Evolutionary conservation across 345 rosid species (phyloP).

Genomic region (Jatropha curcas): DNA sequence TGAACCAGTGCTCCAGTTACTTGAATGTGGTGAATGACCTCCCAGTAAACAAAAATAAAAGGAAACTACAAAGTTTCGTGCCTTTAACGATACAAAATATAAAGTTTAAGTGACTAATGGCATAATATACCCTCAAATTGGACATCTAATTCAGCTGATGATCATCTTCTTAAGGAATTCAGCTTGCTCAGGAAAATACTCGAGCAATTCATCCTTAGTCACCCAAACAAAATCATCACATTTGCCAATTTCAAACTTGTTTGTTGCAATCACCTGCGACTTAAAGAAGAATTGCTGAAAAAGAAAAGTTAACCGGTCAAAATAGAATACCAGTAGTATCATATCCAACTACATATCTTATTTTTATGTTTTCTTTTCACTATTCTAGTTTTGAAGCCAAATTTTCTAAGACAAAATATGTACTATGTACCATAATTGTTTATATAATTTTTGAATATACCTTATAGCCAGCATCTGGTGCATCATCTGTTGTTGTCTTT

Average conservation of each 20-base stretch:
- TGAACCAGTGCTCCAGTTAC: too few relatives aligned
- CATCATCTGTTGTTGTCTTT: constrained; percentile 40
- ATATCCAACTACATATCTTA: not conserved
- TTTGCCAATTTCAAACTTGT: constrained; percentile 60
- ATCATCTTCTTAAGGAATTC: constrained; percentile 80
- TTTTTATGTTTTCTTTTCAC: not conserved
- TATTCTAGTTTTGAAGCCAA: not conserved
- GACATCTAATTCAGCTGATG: constrained; percentile 53
- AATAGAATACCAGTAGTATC: not conserved
- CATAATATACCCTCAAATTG: too few relatives aligned
- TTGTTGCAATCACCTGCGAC: constrained; percentile 82
- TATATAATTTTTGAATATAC: constrained; percentile 32
- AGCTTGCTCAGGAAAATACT: constrained; percentile 78
- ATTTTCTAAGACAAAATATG: not conserved
- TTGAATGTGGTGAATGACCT: too few relatives aligned
- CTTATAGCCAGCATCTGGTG: constrained; percentile 53
- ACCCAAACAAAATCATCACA: constrained; percentile 87
- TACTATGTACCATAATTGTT: not conserved
- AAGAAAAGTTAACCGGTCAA: not conserved
- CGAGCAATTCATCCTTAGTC: constrained; percentile 87
- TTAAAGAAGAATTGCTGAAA: constrained; percentile 86
- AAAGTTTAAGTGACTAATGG: too few relatives aligned
- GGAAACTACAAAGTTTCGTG: too few relatives aligned
- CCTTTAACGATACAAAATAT: too few relatives aligned
- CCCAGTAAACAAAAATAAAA: too few relatives aligned